phyloP scores from a whole-genome alignment of 805 yeast species.

The Candida silvatica region DNA sequence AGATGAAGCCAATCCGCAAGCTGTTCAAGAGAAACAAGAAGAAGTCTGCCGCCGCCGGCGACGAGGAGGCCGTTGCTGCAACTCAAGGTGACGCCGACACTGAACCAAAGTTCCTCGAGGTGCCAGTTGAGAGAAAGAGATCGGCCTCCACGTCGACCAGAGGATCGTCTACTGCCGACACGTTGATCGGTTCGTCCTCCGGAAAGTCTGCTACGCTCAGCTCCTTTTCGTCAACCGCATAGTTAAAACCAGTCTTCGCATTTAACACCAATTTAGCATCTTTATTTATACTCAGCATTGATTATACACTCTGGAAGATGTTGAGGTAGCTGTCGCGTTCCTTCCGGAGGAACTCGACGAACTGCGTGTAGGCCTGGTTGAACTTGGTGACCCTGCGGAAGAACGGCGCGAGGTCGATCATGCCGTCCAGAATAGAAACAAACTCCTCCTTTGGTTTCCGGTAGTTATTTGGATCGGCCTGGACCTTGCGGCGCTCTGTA shows the following conservation, averaged over 20 bases:
- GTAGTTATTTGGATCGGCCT: conserved; percentile 2
- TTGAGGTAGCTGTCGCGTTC: conserved; percentile 25
- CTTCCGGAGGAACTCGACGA: conserved; percentile 31
- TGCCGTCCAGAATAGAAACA: conserved; percentile 34
- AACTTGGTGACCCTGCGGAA: conserved; percentile 46
- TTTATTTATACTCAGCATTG: background rate
- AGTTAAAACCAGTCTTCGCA: too few species aligned
- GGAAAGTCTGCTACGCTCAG: background rate
- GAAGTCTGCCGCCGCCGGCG: background rate
- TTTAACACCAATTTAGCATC: background rate
- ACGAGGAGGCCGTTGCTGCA: background rate
- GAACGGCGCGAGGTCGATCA: conserved; percentile 41
- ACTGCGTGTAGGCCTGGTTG: conserved; percentile 39
- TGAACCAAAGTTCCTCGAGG: too few species aligned
- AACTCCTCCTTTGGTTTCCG: conserved; percentile 20
- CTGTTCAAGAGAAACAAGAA: conserved; percentile 1
- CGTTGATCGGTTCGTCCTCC: background rate
- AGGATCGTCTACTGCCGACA: background rate
- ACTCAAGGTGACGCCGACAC: background rate
- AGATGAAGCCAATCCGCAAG: conserved; percentile 10
- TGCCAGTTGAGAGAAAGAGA: background rate
- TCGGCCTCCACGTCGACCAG: conserved; percentile 1
- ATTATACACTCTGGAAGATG: conserved; percentile 4
- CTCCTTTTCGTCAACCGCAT: background rate
- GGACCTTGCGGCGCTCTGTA: conserved; percentile 18